Base-by-base conservation (phyloP, 495 filamentous ascomycete genomes). In the Penicillium maclennaniae region DNA sequence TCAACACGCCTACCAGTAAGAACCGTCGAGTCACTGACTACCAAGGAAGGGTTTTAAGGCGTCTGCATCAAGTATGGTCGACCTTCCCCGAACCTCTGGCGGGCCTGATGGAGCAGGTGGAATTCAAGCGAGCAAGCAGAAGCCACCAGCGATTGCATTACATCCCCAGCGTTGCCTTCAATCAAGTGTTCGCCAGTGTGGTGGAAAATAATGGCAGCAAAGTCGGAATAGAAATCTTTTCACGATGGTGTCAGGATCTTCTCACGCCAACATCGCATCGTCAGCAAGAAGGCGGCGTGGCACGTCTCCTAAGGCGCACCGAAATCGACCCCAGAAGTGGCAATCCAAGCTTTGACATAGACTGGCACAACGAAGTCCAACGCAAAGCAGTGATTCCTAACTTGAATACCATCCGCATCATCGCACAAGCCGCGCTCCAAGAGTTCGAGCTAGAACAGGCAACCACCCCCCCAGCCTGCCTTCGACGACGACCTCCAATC, bases 191-290 rank as follows among this genome's bases (percentile, higher is more conserved):
- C 15, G 58, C 70, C 16, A 75, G 73, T 14, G 47, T 83, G 7
- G 73, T 77, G n/a, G 71, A 81, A 28, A 54, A 58, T 0, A 62
- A 69, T 36, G 79, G 81, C 43, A 74, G 73, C 46, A 28, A 53
- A 17, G 61, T 59, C 42, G 81, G 72, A 19, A 68, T 63, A 43
- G 34, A 59, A 10, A 43, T 83, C 34, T 79, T 71, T 58, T 51
- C 69, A 9, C 54, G 53, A 26, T 79, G 77, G 70, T 83, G 80
- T 49, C 49, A 65, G 14, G 61, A 61, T 23, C 53, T 53, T 31
- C 52, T 47, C 12, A 57, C 58, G 12, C 67, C 70, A 0, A 25
- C 53, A 1, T 12, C 31, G 14, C 38, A 41, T 9, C 68, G 63
- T 42, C 59, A 68, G 40, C 56, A 61, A 12, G 59, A 66, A 51